A percentile compares a stretch with the other conserved stretches of the same genome.
phyloP scores from a whole-genome alignment of 345 rosid genomes.

The Capsella bursapastoris region DNA sequence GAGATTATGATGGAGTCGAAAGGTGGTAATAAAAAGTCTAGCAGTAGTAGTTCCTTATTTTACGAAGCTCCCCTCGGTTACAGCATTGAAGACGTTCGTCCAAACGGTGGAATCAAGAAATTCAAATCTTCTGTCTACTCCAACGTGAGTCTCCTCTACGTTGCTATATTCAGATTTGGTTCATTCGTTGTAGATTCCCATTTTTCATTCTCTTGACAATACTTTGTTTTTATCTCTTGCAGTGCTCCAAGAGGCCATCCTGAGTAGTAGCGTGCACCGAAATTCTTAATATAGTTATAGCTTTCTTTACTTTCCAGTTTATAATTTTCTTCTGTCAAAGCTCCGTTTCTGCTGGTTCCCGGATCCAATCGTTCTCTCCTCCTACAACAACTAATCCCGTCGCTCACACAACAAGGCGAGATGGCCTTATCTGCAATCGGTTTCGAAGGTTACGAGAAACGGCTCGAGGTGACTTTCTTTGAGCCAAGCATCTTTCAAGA shows the following conservation, averaged over 20 bases:
- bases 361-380: slow-evolving; percentile 48
- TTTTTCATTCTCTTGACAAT: slow-evolving; percentile 2
- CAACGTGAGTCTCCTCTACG: slow-evolving; percentile 50
- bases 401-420: slow-evolving; percentile 41
- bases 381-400: slow-evolving; percentile 35
- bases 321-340: slow-evolving; percentile 39
- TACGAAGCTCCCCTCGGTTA: slow-evolving; percentile 99
- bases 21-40: slow-evolving; percentile 93
- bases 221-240: slow-evolving; percentile 36
- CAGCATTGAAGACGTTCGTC: slow-evolving; percentile 98
- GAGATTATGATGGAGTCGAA: slow-evolving; percentile 90
- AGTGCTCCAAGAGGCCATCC: slow-evolving; percentile 91
- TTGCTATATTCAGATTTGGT: neutral
- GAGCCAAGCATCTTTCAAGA: slow-evolving; percentile 77
- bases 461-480: slow-evolving; percentile 77
- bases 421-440: slow-evolving; percentile 92
- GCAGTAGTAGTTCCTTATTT: slow-evolving; percentile 71
- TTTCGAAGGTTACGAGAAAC: slow-evolving; percentile 95
- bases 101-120: slow-evolving; percentile 99
- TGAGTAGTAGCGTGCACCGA: slow-evolving; percentile 52
- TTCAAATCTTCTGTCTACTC: slow-evolving; percentile 98
- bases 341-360: slow-evolving; percentile 54
- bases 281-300: slow-evolving; percentile 35
- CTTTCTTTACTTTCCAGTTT: slow-evolving; percentile 31
- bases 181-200: neutral